Percentiles rank a stretch among this genome's conserved stretches.
Evolutionary conservation across 495 filamentous ascomycete species (phyloP).

Genomic region (Podospora pseudoanserina): DNA sequence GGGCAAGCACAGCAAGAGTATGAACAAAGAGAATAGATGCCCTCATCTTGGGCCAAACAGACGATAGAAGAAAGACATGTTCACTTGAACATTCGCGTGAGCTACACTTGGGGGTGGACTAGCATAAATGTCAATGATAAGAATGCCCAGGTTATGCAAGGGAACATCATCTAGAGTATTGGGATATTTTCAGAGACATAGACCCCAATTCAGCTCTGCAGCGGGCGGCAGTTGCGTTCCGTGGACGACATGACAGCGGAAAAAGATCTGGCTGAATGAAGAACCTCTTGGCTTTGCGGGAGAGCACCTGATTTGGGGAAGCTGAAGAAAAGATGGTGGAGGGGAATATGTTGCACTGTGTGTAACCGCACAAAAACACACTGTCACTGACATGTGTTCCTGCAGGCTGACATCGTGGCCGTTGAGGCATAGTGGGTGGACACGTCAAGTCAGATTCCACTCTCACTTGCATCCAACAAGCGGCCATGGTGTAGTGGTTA

Average conservation of each 20-base stretch:
- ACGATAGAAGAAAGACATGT: not conserved
- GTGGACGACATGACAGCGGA: not conserved
- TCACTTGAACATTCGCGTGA: not conserved
- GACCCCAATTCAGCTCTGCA: not conserved
- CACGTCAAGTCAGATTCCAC: not conserved
- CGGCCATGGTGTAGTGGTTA: constrained; percentile 18
- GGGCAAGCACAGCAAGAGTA: not conserved
- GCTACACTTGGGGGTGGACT: not conserved
- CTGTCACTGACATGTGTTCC: not conserved
- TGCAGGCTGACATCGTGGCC: not conserved
- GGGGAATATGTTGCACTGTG: not conserved
- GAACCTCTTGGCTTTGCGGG: not conserved
- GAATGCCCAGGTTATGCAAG: constrained; percentile 1
- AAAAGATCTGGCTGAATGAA: constrained; percentile 3
- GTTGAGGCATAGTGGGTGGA: not conserved
- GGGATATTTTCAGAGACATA: not conserved
- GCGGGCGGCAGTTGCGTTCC: constrained; percentile 2
- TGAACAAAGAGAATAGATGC: not conserved
- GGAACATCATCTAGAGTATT: not conserved
- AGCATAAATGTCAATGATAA: not conserved
- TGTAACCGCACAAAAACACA: not conserved
- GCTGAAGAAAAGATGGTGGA: not conserved
- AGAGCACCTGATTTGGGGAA: not conserved
- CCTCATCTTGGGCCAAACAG: not conserved
- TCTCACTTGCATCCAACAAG: not conserved